Evolutionary conservation across 2,329 filamentous ascomycete species (phyloP).

Genomic region (Pseudogymnoascus sp.): DNA sequence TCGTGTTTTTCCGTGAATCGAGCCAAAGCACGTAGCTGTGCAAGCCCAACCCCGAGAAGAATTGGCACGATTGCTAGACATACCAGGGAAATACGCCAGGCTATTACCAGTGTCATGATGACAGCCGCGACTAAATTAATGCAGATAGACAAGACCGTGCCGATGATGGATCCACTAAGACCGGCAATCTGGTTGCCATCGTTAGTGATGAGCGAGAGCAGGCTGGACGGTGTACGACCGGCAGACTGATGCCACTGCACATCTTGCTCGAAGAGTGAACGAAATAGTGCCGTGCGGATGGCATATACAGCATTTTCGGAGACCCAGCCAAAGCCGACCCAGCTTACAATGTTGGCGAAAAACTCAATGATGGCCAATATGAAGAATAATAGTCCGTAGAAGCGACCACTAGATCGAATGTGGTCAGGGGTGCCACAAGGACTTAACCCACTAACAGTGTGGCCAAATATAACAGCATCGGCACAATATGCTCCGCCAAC

Average conservation of each 20-base stretch:
- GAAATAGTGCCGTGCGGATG: slow-evolving; percentile 55
- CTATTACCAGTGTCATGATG: slow-evolving; percentile 60
- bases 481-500: slow-evolving; percentile 47
- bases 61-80: slow-evolving; percentile 61
- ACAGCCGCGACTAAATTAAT: slow-evolving; percentile 63
- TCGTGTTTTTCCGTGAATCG: slow-evolving; percentile 57
- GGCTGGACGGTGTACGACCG: slow-evolving; percentile 50
- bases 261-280: slow-evolving; percentile 57
- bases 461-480: slow-evolving; percentile 49
- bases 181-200: slow-evolving; percentile 61
- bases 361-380: slow-evolving; percentile 50
- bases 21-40: slow-evolving; percentile 57
- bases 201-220: slow-evolving; percentile 62
- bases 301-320: slow-evolving; percentile 59
- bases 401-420: slow-evolving; percentile 26
- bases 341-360: slow-evolving; percentile 53
- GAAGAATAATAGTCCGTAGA: slow-evolving; percentile 39
- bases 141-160: slow-evolving; percentile 58
- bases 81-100: slow-evolving; percentile 68
- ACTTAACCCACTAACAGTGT: slow-evolving; percentile 44
- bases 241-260: slow-evolving; percentile 65
- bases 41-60: slow-evolving; percentile 59
- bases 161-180: slow-evolving; percentile 62
- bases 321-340: slow-evolving; percentile 44
- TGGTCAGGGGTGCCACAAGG: slow-evolving; percentile 31